Percentiles rank a stretch among this genome's conserved stretches.
These are phyloP conservation scores for Xylariaceae sp. DNA, from an alignment of 2,329 filamentous ascomycete species.

Conservation along the genomic window DNA sequence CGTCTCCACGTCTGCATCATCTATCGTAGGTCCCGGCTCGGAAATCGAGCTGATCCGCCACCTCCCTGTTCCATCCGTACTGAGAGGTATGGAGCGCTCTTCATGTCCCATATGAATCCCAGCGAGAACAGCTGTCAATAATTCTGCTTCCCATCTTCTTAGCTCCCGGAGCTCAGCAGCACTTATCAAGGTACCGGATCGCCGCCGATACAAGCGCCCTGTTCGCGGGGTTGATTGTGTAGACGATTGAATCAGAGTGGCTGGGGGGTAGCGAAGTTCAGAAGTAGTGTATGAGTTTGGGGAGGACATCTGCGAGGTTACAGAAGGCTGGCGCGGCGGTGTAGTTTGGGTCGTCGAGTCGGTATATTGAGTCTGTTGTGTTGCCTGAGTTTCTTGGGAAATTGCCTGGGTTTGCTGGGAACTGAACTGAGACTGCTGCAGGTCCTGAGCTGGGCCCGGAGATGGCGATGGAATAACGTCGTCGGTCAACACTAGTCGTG, in stretches of 20 bases:
- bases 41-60: constrained; percentile 36
- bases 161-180: constrained; percentile 21
- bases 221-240: constrained; percentile 6
- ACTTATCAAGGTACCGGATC: constrained; percentile 26
- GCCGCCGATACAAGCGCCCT: constrained; percentile 23
- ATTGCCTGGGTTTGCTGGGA: background rate
- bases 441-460: constrained; percentile 2
- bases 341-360: background rate
- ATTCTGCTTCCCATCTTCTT: constrained; percentile 28
- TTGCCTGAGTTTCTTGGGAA: background rate
- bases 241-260: constrained; percentile 1
- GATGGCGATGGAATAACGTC: background rate
- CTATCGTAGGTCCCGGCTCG: constrained; percentile 13
- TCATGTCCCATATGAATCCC: constrained; percentile 31
- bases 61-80: constrained; percentile 35
- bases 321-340: constrained; percentile 1
- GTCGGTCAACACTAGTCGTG: constrained; percentile 5
- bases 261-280: background rate
- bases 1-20: background rate
- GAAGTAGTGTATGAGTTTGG: background rate
- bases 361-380: constrained; percentile 1
- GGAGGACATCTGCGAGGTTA: background rate
- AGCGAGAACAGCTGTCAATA: constrained; percentile 34
- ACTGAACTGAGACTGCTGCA: constrained; percentile 8
- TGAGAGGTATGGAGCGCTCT: constrained; percentile 31